Evolutionary conservation across 768 basidiomycete species (phyloP).

Genomic region (Amanita subjunquillea): DNA sequence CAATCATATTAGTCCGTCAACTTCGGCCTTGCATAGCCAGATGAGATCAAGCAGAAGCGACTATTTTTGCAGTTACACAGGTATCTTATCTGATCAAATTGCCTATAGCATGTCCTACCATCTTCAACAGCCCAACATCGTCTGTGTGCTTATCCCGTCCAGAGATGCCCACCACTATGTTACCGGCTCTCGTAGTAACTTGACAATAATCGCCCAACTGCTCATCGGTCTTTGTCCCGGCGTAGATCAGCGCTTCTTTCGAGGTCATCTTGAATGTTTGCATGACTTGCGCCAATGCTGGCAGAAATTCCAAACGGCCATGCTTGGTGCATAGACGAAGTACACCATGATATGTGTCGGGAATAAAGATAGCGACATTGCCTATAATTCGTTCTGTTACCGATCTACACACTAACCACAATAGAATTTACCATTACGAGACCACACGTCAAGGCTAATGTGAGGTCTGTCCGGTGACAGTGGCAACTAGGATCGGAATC

Average conservation of each 20-base stretch:
- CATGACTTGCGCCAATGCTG: slow-evolving; percentile 18
- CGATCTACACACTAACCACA: background rate
- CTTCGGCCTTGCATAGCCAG: background rate
- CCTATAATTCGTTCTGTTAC: slow-evolving; percentile 15
- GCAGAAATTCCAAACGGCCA: slow-evolving; percentile 23
- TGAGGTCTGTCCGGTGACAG: slow-evolving; percentile 21
- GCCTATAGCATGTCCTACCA: slow-evolving; percentile 13
- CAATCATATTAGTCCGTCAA: background rate
- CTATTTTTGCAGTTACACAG: background rate
- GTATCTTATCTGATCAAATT: slow-evolving; percentile 2
- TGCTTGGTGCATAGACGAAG: slow-evolving; percentile 23
- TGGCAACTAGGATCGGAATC: slow-evolving; percentile 18
- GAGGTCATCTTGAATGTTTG: slow-evolving; percentile 23
- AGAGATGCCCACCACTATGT: slow-evolving; percentile 31
- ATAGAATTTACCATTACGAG: slow-evolving; percentile 15
- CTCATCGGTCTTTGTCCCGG: slow-evolving; percentile 10
- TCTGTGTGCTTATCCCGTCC: slow-evolving; percentile 26
- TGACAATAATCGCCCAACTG: slow-evolving; percentile 27
- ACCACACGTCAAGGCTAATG: slow-evolving; percentile 25
- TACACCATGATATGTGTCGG: slow-evolving; percentile 25
- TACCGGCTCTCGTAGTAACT: slow-evolving; percentile 24
- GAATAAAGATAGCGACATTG: slow-evolving; percentile 23
- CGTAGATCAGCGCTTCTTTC: slow-evolving; percentile 27
- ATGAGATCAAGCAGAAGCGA: background rate
- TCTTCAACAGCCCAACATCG: slow-evolving; percentile 29